Base-by-base conservation (phyloP, 1,139 yeast species). In the Saccharomyces hybrid region DNA sequence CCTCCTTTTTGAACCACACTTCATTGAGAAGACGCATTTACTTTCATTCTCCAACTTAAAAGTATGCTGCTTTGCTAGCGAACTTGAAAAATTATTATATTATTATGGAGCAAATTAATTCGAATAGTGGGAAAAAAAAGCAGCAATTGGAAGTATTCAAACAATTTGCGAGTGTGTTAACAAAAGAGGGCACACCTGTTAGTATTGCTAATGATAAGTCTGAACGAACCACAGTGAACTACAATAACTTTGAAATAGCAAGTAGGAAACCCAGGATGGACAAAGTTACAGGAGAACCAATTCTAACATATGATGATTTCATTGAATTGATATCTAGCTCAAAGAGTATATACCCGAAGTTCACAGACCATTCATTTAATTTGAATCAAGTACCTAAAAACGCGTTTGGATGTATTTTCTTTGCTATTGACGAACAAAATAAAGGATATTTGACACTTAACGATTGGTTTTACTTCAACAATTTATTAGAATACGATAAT, bases 401-500 rank as follows among this genome's bases (percentile, higher is more conserved):
- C 46, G 68, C 74, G 0, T 73, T 74, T 60, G 80, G 79, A 11
- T 64, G 86, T 58, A 78, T 86, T 53, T 86, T 83, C 64, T 74
- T 84, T 54, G 78, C 85, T 44, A 83, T 88, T 27, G 93, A 86
- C 67, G 75, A 76, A 55, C 77, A 78, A 48, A 75, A 76, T 56
- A 84, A 84, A 63, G 91, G 91, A 1, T 84, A 76, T 60, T 72
- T 86, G 51, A 77, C 78, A 47, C 78, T 81, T 50, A 65, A 71
- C 12, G 90, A 86, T 61, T 86, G 88, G 80, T 70, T 79, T 46
- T 73, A 75, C 41, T 83, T 86, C 65, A 78, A 83, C 58, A 71
- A 76, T 54, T 75, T 83, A 38, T 73, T 86, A 58, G 78, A 82
- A 49, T 73, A 78, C 50, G 74, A 75, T 53, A 84, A 83, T 62